phyloP scores from a whole-genome alignment of 352 stramenopile genomes.

The Phytophthora macrochlamydospora region DNA sequence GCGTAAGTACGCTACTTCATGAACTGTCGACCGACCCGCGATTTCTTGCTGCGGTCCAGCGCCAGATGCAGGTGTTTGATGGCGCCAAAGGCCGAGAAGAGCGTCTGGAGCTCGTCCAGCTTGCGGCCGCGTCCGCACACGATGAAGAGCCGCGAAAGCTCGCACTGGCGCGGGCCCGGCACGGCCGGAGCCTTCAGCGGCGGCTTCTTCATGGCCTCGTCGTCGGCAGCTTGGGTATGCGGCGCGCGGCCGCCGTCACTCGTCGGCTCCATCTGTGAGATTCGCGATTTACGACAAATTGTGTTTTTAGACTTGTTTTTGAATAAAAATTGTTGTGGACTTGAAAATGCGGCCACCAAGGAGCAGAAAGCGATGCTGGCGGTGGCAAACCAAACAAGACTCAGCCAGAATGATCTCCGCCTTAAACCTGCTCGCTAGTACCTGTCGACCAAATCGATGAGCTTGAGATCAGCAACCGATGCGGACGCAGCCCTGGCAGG shows the following conservation, averaged over 20 bases:
- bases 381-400: too few species aligned
- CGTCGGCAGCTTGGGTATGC: background rate
- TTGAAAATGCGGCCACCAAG: too few species aligned
- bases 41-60: conserved; percentile 81
- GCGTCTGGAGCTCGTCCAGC: conserved; percentile 59
- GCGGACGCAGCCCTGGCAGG: too few species aligned
- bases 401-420: too few species aligned
- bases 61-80: conserved; percentile 76
- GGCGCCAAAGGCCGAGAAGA: conserved; percentile 63
- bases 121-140: conserved; percentile 73
- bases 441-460: too few species aligned
- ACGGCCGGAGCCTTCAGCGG: background rate
- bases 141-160: conserved; percentile 65
- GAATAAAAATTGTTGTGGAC: too few species aligned
- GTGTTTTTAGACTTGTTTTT: background rate
- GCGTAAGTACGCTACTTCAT: too few species aligned
- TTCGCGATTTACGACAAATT: conserved; percentile 1
- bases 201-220: background rate
- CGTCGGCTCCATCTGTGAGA: conserved; percentile 12
- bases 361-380: too few species aligned
- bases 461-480: too few species aligned
- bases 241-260: conserved; percentile 7
- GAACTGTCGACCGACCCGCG: conserved; percentile 39
- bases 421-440: too few species aligned
- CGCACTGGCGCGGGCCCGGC: conserved; percentile 7